Evolutionary conservation across 1,139 yeast genomes (phyloP), one percentile per base, ranked within the genome.

Genomic region (Scheffersomyces quercinus): DNA sequence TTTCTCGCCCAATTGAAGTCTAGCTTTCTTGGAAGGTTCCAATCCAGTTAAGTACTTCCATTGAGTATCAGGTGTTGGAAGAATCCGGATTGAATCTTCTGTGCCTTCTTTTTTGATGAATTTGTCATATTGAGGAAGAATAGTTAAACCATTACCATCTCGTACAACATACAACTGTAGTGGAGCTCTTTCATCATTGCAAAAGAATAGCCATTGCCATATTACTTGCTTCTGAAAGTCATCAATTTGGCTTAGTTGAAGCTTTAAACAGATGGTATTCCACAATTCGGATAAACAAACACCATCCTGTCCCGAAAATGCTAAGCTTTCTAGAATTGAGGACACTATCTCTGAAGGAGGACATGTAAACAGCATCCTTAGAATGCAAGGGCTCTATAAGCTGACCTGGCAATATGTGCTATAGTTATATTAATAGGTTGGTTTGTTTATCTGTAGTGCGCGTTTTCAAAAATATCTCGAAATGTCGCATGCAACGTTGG

Each of bases 171-270:
- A 58, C 26, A 64, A 47, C 36, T 47, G 54, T 13, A 54, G 53
- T 3, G 45, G 32, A 3, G 43, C 38, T 11, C 40, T 41, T 28
- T 53, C 53, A n/a, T 52, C 59, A 13, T 55, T 51, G 30, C 53
- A 52, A 46, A 61, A 64, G 44, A 70, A 70, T 24, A 71, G 41
- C 76, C 76, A 70, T 46, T 65, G 66, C 77, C 77, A 71, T 13
- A 71, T 60, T 5, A 65, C 57, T 48, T 62, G 66, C 49, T 69
- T 70, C 45, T 66, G 70, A 52, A 69, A 70, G 5, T 51, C 51
- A 53, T 71, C 75, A 10, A 69, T 36, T 24, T 29, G 20, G 41
- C 6, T 40, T 51, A 52, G 59, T 4, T 49, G 44, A 35, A 67
- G 49, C 43, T 58, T 62, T 1, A 37, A 8, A 8, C 53, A 44